phyloP scores from a whole-genome alignment of 306 rosid genomes.

The Cercis canadensis region DNA sequence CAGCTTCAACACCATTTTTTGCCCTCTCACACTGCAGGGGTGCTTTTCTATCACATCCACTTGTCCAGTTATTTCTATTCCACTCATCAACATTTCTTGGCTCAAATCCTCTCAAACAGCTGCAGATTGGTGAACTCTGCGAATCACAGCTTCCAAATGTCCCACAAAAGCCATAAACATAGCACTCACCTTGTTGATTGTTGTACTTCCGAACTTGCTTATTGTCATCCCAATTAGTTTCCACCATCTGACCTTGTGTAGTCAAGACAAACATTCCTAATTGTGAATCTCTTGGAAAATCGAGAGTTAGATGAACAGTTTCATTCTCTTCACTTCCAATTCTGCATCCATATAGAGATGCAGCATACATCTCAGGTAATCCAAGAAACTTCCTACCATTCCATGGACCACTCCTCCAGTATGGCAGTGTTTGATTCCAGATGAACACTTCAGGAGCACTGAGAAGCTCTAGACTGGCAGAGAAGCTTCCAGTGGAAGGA shows the following conservation, averaged over 20 bases:
- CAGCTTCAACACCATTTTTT: not conserved
- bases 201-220: not conserved
- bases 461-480: conserved; percentile 2
- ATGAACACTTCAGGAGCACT: conserved; percentile 30
- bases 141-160: conserved; percentile 25
- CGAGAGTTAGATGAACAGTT: not conserved
- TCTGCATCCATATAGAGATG: conserved; percentile 13
- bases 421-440: conserved; percentile 12
- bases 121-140: conserved; percentile 21
- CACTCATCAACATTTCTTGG: conserved; percentile 33
- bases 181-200: conserved; percentile 15
- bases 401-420: conserved; percentile 47
- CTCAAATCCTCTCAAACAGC: conserved; percentile 49
- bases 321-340: not conserved
- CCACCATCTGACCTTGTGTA: conserved; percentile 2
- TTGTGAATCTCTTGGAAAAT: not conserved
- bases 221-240: not conserved
- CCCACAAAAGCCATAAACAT: conserved; percentile 42
- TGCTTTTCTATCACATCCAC: conserved; percentile 30
- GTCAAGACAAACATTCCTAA: not conserved
- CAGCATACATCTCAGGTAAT: not conserved
- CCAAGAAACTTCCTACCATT: conserved; percentile 37
- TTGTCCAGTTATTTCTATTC: conserved; percentile 13
- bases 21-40: conserved; percentile 36
- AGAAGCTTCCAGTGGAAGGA: conserved; percentile 39